Percentiles rank a stretch among this genome's conserved stretches.
Conservation (phyloP, 1,139 yeast species). For the Blastobotrys proliferans region DNA sequence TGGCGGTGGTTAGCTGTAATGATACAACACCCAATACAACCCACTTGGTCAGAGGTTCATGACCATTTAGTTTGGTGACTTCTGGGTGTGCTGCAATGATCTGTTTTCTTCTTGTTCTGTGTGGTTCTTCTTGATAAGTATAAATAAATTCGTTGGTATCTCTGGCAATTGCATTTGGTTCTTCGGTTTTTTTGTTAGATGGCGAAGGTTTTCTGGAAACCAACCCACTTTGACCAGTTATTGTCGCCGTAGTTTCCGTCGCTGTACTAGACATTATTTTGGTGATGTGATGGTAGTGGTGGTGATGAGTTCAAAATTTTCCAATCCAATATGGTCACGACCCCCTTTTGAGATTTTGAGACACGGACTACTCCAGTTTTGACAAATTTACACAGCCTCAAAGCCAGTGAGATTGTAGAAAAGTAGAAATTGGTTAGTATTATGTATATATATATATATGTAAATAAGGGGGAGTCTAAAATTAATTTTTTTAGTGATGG, state of each 20-base stretch:
- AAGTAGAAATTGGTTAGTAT: no score
- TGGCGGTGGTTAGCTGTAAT: conserved; percentile 62
- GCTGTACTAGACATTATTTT: not conserved
- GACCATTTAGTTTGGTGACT: conserved; percentile 75
- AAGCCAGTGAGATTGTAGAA: not conserved
- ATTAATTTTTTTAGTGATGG: no score
- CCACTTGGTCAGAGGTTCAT: conserved; percentile 81
- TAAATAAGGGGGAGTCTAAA: no score
- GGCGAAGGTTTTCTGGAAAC: not conserved
- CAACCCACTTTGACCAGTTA: not conserved
- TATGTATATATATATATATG: no score
- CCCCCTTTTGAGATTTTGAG: no score
- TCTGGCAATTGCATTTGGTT: conserved; percentile 3
- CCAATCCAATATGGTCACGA: no score
- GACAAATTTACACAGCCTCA: not conserved
- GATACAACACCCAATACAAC: conserved; percentile 60
- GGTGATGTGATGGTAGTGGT: not conserved
- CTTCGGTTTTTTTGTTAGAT: not conserved
- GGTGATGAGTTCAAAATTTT: no score
- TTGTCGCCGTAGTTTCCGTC: not conserved
- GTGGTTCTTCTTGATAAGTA: conserved; percentile 83
- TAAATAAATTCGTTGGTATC: conserved; percentile 53
- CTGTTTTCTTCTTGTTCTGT: conserved; percentile 64
- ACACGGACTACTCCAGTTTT: no score
- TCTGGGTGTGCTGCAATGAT: conserved; percentile 76